Conservation (phyloP, 2,329 filamentous ascomycete genomes). For the Colletotrichum sp. region DNA sequence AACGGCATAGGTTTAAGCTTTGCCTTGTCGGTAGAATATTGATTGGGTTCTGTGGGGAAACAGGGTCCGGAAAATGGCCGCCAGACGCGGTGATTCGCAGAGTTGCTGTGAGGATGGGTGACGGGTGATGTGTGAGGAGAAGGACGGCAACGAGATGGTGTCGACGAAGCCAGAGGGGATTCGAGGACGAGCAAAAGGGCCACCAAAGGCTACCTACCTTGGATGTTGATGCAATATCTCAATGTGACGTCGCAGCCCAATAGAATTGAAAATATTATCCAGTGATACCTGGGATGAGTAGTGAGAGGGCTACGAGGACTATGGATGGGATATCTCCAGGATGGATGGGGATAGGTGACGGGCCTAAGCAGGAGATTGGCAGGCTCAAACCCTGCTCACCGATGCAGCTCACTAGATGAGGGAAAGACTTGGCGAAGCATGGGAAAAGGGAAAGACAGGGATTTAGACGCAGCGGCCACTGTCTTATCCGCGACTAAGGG, state of each 20-base stretch:
- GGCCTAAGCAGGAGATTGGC: slow-evolving; percentile 12
- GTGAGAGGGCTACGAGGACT: neutral
- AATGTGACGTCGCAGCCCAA: neutral
- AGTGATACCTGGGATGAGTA: neutral
- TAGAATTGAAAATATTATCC: neutral
- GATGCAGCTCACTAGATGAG: neutral
- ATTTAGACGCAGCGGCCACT: slow-evolving; percentile 8
- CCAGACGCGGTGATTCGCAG: neutral
- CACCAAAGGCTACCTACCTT: neutral
- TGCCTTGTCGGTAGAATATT: neutral
- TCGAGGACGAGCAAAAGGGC: neutral
- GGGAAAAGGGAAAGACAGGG: neutral
- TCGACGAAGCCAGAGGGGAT: neutral
- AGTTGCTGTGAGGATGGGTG: neutral
- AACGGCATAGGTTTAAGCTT: slow-evolving; percentile 7
- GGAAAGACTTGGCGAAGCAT: neutral
- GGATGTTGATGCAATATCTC: neutral
- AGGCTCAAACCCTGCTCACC: slow-evolving; percentile 11
- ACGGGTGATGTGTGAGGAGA: neutral
- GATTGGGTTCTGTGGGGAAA: slow-evolving; percentile 8
- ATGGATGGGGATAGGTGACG: neutral
- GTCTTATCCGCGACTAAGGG: slow-evolving; percentile 16
- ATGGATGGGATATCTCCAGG: neutral
- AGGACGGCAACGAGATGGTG: neutral
- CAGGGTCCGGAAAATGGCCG: neutral